A percentile compares a stretch with the other conserved stretches of the same genome.
Evolutionary conservation across 768 basidiomycete species (phyloP).

Genomic region (Daedalea quercina): DNA sequence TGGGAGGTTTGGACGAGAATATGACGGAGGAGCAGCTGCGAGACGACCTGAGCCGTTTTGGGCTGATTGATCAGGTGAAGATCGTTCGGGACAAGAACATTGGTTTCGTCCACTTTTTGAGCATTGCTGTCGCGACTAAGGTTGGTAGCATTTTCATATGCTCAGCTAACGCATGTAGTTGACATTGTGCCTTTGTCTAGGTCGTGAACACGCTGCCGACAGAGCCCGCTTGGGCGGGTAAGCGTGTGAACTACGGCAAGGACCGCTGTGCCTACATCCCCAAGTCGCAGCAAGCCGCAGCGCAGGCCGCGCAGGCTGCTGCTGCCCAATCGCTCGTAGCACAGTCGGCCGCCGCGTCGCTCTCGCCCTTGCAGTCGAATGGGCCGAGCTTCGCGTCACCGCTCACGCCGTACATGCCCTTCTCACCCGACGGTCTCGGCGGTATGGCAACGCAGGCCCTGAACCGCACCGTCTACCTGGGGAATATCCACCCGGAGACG

Average conservation of each 20-base stretch:
- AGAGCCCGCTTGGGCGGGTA: conserved; percentile 91
- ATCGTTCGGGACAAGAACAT: conserved; percentile 99
- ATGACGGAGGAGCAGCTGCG: conserved; percentile 89
- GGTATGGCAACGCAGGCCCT: conserved; percentile 53
- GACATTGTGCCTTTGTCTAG: conserved; percentile 36
- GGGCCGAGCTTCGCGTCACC: conserved; percentile 21
- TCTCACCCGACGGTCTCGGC: conserved; percentile 39
- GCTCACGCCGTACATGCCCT: conserved; percentile 29
- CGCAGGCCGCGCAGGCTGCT: conserved; percentile 82
- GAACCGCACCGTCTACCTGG: conserved; percentile 92
- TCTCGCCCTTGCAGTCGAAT: conserved; percentile 24
- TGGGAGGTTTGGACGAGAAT: conserved; percentile 86
- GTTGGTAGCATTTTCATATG: too few species aligned
- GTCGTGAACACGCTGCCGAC: conserved; percentile 91
- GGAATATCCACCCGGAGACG: conserved; percentile 96
- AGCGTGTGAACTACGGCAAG: conserved; percentile 97
- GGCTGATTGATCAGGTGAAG: conserved; percentile 98
- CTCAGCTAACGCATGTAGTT: too few species aligned
- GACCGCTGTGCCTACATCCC: conserved; percentile 98
- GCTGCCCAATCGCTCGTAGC: conserved; percentile 68
- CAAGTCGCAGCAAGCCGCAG: conserved; percentile 87
- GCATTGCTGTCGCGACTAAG: conserved; percentile 93
- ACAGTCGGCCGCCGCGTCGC: conserved; percentile 37
- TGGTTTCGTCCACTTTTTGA: conserved; percentile 97
- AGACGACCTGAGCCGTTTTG: conserved; percentile 88